Base-by-base conservation (phyloP, 2,329 filamentous ascomycete genomes). In the Pestalotiopsis sp. region DNA sequence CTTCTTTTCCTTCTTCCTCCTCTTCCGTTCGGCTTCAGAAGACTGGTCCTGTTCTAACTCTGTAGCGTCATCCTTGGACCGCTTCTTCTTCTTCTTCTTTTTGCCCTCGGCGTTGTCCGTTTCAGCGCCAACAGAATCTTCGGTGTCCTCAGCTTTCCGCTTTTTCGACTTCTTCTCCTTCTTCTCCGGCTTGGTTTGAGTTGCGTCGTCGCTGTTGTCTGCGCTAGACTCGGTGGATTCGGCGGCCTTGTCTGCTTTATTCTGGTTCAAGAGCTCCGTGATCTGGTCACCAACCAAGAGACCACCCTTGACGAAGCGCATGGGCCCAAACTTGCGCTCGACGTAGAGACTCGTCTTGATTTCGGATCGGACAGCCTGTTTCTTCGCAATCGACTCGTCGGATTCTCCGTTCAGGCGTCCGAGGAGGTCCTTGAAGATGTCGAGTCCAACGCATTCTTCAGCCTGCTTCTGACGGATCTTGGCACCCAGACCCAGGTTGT, bases 241-340 rank as follows among this genome's bases (percentile, higher is more conserved):
- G 38, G 84, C 81, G 7, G 83, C 81, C 73, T 85, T 83, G 66
- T 83, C 78, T 70, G 82, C 81, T 72, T 38, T 81, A 27, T 70
- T 71, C 20, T 78, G 78, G 68, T 80, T 79, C 66, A 79, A 79
- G 69, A 81, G 78, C 56, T 84, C 83, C 74, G 86, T 81, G 64
- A 89, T 84, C 74, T 88, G 84, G 71, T 89, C 86, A 41, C 87
- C 87, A 27, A 90, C 84, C 39, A 89, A 78, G 68, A 94, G 87
- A 0, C 95, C 96, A n/a, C 94, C 96, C 69, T 86, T 90, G 27
- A 99, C 91, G 80, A 99, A 99, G 63, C 91, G 89, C 85, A 97
- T 93, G 11, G 88, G 85, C 0, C 94, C 94, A 82, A 91, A 95
- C 80, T 91, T 93, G 75, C 88, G 86, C 73, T 92, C 90, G 67